A percentile compares a stretch with the other conserved stretches of the same genome.
Evolutionary conservation across 2,329 filamentous ascomycete genomes (phyloP).

Genomic region (Lachnellula suecica): DNA sequence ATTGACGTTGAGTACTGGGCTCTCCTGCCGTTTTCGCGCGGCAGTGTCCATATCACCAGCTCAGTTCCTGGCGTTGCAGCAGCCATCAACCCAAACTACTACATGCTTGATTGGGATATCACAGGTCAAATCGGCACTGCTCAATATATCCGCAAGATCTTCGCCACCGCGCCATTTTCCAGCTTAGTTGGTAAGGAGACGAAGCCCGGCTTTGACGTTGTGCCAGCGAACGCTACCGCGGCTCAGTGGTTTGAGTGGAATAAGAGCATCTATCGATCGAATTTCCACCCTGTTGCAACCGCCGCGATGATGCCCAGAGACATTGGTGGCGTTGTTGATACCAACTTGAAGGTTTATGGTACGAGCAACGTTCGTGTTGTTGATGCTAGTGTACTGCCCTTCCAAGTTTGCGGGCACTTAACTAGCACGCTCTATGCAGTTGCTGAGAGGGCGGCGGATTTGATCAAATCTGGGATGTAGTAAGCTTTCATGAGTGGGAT

Average conservation of each 20-base stretch:
- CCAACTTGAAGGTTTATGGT: conserved; percentile 34
- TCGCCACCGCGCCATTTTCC: conserved; percentile 16
- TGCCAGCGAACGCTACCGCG: conserved; percentile 23
- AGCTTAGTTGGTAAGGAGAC: conserved; percentile 12
- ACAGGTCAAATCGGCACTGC: conserved; percentile 35
- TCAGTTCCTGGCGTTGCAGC: conserved; percentile 22
- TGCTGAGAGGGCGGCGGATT: conserved; percentile 77
- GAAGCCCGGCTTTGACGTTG: conserved; percentile 23
- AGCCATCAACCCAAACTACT: conserved; percentile 41
- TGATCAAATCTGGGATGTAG: too few relatives aligned
- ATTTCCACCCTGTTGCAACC: conserved; percentile 14
- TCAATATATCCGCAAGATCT: conserved; percentile 25
- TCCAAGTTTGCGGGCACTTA: conserved; percentile 80
- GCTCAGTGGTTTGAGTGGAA: conserved; percentile 8
- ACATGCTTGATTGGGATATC: conserved; percentile 39
- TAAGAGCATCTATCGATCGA: conserved; percentile 2
- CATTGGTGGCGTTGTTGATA: conserved; percentile 35
- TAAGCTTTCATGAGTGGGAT: too few relatives aligned
- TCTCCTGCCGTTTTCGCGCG: conserved; percentile 40
- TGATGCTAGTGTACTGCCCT: conserved; percentile 81
- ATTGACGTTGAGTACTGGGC: conserved; percentile 39
- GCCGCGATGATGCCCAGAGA: conserved; percentile 32
- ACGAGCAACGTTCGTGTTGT: conserved; percentile 73
- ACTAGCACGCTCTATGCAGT: conserved; percentile 82
- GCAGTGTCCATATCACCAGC: conserved; percentile 41